Base-by-base conservation (phyloP, 495 filamentous ascomycete species). In the Lepraria neglecta region DNA sequence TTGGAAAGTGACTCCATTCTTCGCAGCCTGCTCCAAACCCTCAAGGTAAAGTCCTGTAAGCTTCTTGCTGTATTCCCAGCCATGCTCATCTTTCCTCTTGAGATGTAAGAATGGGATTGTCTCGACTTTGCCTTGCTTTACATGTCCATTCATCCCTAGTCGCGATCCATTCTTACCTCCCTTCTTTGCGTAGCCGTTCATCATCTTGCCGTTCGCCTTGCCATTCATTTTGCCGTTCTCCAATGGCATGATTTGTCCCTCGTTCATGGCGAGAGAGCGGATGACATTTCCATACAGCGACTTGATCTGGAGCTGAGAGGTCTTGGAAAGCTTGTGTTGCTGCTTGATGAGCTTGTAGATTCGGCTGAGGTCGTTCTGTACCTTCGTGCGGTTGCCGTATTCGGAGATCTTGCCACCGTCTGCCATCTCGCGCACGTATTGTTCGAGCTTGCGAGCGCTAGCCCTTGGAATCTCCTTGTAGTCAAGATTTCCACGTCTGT, bases 51-150 rank as follows among this genome's bases (percentile, higher is more conserved):
- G 69, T 28, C 90, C 89, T 27, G 94, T 97, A 44, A 97, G 81
- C 77, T 92, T 96, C 81, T 97, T 97, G 82, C 88, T 96, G 77
- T 97, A 99, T 71, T 99, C 91, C 94, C 94, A 99, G 59, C 92
- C 92, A 69, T 96, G 86, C 63, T 90, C 84, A 45, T 87, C 86
- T 79, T 97, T 96, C 70, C 92, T 87, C 82, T 95, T 96, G 52
- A 99, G 78, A 71, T 99, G 94, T 53, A 99, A 77, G 83, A 99
- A 99, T 21, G 94, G 94, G 68, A 99, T 94, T 31, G 92, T 96
- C 77, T 98, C 95, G 55, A 94, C 85, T 76, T 95, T 96, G 66
- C 89, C 90, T 62, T 87, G 84, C 74, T 89, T 88, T 45, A 77
- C 71, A 53, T 77, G 76, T 43, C 81, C 77, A 60, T 83, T 83